Evolutionary conservation across 2,329 filamentous ascomycete genomes (phyloP).

Genomic region (Nigrospora oryzae): DNA sequence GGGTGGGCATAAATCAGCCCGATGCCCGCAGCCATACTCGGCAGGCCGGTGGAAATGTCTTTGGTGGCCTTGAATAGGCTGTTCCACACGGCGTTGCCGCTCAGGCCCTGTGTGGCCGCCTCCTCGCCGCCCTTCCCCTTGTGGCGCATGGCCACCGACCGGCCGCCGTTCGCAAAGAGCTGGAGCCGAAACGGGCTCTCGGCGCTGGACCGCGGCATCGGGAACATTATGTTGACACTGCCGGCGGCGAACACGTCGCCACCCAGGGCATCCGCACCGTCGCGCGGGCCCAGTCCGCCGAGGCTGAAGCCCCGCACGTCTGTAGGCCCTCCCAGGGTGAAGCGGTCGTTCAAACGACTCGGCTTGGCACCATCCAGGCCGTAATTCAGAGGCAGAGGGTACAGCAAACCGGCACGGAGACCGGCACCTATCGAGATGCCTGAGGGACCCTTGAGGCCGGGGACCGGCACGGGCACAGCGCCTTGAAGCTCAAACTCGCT

Average conservation of each 20-base stretch:
- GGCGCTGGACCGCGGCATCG: constrained; percentile 71
- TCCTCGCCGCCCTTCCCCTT: constrained; percentile 30
- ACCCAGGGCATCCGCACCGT: constrained; percentile 77
- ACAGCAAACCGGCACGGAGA: constrained; percentile 73
- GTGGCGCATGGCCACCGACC: constrained; percentile 67
- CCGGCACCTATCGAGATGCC: constrained; percentile 79
- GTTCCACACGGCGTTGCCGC: constrained; percentile 35
- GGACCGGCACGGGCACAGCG: constrained; percentile 65
- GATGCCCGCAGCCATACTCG: constrained; percentile 78
- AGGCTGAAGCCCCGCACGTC: constrained; percentile 92
- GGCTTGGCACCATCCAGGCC: constrained; percentile 44
- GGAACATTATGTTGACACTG: constrained; percentile 76
- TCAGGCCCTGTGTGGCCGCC: constrained; percentile 20
- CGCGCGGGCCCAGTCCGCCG: constrained; percentile 79
- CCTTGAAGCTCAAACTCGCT: constrained; percentile 76
- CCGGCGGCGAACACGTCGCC: constrained; percentile 89
- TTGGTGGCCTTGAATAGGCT: constrained; percentile 54
- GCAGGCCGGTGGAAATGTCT: constrained; percentile 66
- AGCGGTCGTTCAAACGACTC: constrained; percentile 87
- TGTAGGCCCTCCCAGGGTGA: constrained; percentile 87
- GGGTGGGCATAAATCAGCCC: constrained; percentile 94
- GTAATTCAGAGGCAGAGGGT: constrained; percentile 64
- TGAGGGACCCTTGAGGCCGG: constrained; percentile 58
- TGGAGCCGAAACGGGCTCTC: constrained; percentile 84
- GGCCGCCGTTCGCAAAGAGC: constrained; percentile 83